These are phyloP conservation scores for Leccinum imitatum DNA, from an alignment of 768 basidiomycete species.

Conservation along the genomic window DNA sequence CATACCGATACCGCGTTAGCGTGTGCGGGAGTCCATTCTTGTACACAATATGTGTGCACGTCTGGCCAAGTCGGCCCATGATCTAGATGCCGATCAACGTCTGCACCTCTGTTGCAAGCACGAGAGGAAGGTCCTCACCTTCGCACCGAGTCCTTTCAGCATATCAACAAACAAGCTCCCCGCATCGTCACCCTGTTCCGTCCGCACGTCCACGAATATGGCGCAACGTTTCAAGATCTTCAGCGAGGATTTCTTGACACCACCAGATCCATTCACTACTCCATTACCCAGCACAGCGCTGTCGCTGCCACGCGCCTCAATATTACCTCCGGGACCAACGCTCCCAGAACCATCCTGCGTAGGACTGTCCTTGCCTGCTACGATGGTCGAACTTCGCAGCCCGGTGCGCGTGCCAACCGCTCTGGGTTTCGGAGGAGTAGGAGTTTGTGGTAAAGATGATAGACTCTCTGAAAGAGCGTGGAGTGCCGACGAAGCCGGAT, in stretches of 20 bases:
- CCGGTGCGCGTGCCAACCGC: too few relatives aligned
- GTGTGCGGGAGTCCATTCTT: constrained; percentile 50
- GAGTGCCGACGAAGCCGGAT: constrained; percentile 9
- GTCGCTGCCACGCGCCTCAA: too few relatives aligned
- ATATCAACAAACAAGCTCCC: constrained; percentile 81
- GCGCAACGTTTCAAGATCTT: constrained; percentile 69
- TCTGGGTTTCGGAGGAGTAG: too few relatives aligned
- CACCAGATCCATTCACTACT: constrained; percentile 23
- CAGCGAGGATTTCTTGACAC: constrained; percentile 35
- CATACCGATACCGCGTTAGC: too few relatives aligned
- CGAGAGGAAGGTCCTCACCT: constrained; percentile 44
- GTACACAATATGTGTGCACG: constrained; percentile 75
- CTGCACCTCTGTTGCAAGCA: not conserved
- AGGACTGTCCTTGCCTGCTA: too few relatives aligned
- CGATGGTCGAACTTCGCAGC: too few relatives aligned
- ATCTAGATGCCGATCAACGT: constrained; percentile 41
- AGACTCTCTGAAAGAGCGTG: too few relatives aligned
- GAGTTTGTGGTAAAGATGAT: too few relatives aligned
- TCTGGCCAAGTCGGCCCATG: constrained; percentile 60
- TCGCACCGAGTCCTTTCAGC: constrained; percentile 76
- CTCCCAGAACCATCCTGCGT: too few relatives aligned
- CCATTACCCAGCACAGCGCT: not conserved
- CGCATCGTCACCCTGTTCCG: constrained; percentile 75
- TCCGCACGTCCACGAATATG: constrained; percentile 82
- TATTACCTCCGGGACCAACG: too few relatives aligned